Evolutionary conservation across 2,329 filamentous ascomycete species (phyloP), one percentile per base, ranked within the genome.

Genomic region (Pestalotiopsis sp.): DNA sequence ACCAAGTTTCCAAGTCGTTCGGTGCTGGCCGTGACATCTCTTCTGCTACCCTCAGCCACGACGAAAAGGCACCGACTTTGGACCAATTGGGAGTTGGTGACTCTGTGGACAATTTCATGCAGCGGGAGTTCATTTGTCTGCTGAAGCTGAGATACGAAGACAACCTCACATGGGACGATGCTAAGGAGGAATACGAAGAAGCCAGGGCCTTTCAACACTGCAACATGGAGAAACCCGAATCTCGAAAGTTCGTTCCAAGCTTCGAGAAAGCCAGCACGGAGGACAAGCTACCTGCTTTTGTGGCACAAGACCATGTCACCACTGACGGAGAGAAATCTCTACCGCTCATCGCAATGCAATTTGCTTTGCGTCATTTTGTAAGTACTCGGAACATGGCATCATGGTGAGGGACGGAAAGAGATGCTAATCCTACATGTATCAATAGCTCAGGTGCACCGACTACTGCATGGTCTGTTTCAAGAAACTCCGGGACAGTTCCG

Each of bases 401-500:
- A 7, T 7, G 6, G 27, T 7, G 6, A 31, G 27, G 45, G 7
- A 52, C 17, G 17, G 20, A 9, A 17, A 52, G 45, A 9, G 20
- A 52, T 31, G 45, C 45, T 52, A 52, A 52, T 14, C 4, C 17
- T 20, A 52, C 20, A 14, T n/a, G 17, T 52, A n/a, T n/a, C 14
- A 17, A 20, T n/a, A 52, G 45, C 36, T 92, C 7, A 90, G 89
- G 69, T 97, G 93, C 77, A 94, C 93, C 0, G 90, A 96, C 66
- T 97, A 95, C 78, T 98, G 95, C 78, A 86, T 97, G 67, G 90
- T 95, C 27, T 98, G 95, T 75, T 93, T 97, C 78, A 87, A 87
- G 72, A 91, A 86, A 72, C 86, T 93, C 45, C 79, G 87, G 1
- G 85, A 85, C 2, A 86, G 88, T 0, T 90, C 95, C 49, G 88